A percentile compares a stretch with the other conserved stretches of the same genome.
Conservation (phyloP, 345 rosid species). For the Pistacia atlantica region DNA sequence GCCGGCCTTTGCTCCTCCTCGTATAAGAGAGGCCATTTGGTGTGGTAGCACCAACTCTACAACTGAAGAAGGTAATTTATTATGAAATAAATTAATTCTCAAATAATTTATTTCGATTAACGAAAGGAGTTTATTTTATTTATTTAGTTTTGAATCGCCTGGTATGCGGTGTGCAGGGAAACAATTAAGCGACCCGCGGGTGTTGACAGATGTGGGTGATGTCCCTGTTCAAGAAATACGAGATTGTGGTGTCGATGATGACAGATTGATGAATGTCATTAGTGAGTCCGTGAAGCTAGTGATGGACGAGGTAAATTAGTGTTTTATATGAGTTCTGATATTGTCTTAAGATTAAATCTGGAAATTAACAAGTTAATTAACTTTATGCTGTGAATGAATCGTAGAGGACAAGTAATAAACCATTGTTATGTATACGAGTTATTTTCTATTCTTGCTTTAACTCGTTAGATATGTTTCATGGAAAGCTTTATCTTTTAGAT, state of each 20-base stretch:
- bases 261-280: conserved; percentile 85
- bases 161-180: conserved; percentile 56
- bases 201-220: conserved; percentile 94
- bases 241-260: conserved; percentile 95
- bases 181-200: conserved; percentile 84
- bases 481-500: conserved; percentile 1
- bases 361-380: neutral
- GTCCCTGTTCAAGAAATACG: conserved; percentile 98
- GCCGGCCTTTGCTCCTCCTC: conserved; percentile 97
- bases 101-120: neutral
- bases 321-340: neutral
- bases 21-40: conserved; percentile 98
- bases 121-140: neutral
- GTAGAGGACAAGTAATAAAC: neutral
- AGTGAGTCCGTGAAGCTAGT: conserved; percentile 86
- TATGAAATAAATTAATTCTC: neutral
- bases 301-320: conserved; percentile 74
- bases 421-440: neutral
- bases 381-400: neutral
- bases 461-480: neutral
- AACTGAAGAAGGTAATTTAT: conserved; percentile 80
- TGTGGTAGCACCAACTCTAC: conserved; percentile 96
- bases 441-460: neutral
- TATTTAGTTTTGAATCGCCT: neutral
- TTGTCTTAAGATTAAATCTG: neutral